Conservation (phyloP, 768 basidiomycete genomes). For the Macrolepiota albuminosa region DNA sequence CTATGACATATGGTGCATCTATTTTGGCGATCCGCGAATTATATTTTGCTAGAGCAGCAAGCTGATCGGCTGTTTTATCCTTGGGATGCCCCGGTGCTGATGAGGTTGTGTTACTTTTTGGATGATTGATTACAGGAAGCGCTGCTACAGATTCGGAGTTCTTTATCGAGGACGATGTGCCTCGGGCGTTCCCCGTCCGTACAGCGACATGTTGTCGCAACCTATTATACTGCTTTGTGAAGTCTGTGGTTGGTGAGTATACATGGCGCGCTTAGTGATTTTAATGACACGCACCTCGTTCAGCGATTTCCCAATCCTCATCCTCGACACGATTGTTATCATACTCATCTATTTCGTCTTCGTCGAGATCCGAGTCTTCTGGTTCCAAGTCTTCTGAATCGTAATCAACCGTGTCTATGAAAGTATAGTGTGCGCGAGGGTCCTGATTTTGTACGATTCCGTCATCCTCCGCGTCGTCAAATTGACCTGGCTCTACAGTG, state of each 20-base stretch:
- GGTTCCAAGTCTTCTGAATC: slow-evolving; percentile 29
- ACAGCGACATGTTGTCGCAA: slow-evolving; percentile 88
- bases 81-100: slow-evolving; percentile 33
- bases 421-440: slow-evolving; percentile 28
- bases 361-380: slow-evolving; percentile 34
- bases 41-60: slow-evolving; percentile 71
- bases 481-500: slow-evolving; percentile 46
- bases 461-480: slow-evolving; percentile 53
- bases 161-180: slow-evolving; percentile 48
- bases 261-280: not conserved
- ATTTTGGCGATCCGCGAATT: slow-evolving; percentile 72
- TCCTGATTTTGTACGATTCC: slow-evolving; percentile 3
- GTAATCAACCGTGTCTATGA: slow-evolving; percentile 38
- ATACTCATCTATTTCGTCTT: slow-evolving; percentile 42
- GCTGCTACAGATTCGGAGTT: slow-evolving; percentile 47
- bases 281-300: slow-evolving; percentile 52
- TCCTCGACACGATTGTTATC: slow-evolving; percentile 68
- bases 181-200: slow-evolving; percentile 64
- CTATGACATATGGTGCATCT: slow-evolving; percentile 63
- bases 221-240: slow-evolving; percentile 98
- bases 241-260: slow-evolving; percentile 53
- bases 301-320: slow-evolving; percentile 86
- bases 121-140: slow-evolving; percentile 71
- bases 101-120: slow-evolving; percentile 30
- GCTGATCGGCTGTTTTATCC: slow-evolving; percentile 65